Evolutionary conservation across 345 rosid species (phyloP).

Genomic region (Viola odorata): DNA sequence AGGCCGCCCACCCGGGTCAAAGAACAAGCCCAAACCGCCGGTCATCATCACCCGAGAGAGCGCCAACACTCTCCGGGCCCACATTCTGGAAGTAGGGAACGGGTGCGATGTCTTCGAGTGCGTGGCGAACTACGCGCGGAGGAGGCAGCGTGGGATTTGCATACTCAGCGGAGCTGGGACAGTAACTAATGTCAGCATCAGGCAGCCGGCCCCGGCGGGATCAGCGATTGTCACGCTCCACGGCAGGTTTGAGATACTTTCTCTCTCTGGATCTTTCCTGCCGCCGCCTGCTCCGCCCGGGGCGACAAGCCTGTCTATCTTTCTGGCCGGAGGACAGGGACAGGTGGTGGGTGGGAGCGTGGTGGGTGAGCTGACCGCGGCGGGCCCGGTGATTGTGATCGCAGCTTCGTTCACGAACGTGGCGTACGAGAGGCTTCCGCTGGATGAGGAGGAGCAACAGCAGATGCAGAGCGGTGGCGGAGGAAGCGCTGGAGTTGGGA

Average conservation of each 20-base stretch:
- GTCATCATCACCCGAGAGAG: slow-evolving; percentile 94
- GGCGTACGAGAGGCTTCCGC: slow-evolving; percentile 85
- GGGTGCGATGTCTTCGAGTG: slow-evolving; percentile 90
- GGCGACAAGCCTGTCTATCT: slow-evolving; percentile 82
- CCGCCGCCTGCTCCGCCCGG: slow-evolving; percentile 98
- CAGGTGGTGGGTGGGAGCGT: slow-evolving; percentile 95
- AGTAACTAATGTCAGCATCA: slow-evolving; percentile 79
- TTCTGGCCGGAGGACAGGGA: slow-evolving; percentile 83
- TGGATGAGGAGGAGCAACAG: slow-evolving; percentile 80
- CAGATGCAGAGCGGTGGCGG: slow-evolving; percentile 49
- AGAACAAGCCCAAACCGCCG: slow-evolving; percentile 86
- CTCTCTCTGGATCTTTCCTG: slow-evolving; percentile 81
- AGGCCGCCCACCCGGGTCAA: slow-evolving; percentile 91
- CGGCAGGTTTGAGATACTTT: slow-evolving; percentile 90
- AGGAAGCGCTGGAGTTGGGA: slow-evolving; percentile 32
- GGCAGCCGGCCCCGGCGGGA: slow-evolving; percentile 86
- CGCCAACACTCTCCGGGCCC: slow-evolving; percentile 92
- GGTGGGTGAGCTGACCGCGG: slow-evolving; percentile 84
- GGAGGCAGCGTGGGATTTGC: slow-evolving; percentile 90
- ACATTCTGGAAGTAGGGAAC: slow-evolving; percentile 86
- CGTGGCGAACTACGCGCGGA: slow-evolving; percentile 77
- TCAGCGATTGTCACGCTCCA: slow-evolving; percentile 60
- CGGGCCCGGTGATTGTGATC: slow-evolving; percentile 90
- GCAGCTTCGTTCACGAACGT: slow-evolving; percentile 91
- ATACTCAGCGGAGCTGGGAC: slow-evolving; percentile 82